Conservation (phyloP, 225 moss, liverwort and hornwort species). For the Straminergon stramineum region DNA sequence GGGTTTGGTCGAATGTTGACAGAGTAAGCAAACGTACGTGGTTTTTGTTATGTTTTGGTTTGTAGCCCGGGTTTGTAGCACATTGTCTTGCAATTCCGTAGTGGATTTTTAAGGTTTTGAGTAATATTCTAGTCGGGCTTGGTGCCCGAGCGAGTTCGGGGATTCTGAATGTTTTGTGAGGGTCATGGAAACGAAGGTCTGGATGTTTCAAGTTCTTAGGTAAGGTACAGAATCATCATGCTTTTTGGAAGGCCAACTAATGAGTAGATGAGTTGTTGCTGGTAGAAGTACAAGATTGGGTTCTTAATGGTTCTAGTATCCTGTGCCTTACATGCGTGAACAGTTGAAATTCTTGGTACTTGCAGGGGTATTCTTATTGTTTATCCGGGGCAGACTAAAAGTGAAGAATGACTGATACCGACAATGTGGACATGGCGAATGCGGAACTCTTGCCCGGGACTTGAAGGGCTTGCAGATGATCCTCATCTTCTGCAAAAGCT, state of each 20-base stretch:
- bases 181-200: background rate
- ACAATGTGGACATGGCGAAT: slow-evolving; percentile 23
- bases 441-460: background rate
- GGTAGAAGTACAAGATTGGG: background rate
- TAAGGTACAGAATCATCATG: background rate
- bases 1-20: background rate
- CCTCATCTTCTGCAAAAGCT: background rate
- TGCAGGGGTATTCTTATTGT: background rate
- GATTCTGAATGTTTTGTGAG: background rate
- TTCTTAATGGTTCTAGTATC: background rate
- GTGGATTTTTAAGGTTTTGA: background rate
- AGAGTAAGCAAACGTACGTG: background rate
- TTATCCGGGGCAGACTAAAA: background rate
- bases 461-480: slow-evolving; percentile 35
- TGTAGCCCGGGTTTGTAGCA: background rate
- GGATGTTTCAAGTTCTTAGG: background rate
- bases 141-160: background rate
- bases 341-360: background rate
- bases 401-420: background rate
- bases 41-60: background rate
- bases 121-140: background rate
- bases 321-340: background rate
- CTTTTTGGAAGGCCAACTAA: background rate
- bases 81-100: background rate
- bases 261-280: background rate